A percentile compares a stretch with the other conserved stretches of the same genome.
These are phyloP conservation scores for Aechmea fasciata DNA, from an alignment of 176 grass and related monocot genomes.

Conservation along the genomic window DNA sequence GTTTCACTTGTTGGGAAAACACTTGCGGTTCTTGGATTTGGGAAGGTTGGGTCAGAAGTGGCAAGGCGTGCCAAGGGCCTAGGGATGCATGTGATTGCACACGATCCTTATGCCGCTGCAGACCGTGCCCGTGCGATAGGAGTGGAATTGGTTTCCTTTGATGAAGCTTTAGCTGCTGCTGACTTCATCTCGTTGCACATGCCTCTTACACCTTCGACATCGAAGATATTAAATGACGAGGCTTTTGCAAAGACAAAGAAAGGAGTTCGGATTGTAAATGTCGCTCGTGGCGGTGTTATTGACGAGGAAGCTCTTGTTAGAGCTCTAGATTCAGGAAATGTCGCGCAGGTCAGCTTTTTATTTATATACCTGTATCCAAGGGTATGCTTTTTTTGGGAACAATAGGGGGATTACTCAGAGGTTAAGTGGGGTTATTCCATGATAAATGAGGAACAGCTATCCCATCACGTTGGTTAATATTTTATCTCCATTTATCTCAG, in stretches of 20 bases:
- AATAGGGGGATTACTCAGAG: too few species aligned
- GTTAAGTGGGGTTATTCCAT: too few species aligned
- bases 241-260: conserved; percentile 80
- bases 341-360: conserved; percentile 50
- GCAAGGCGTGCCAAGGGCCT: conserved; percentile 76
- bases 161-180: conserved; percentile 52
- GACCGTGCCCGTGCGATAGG: conserved; percentile 70
- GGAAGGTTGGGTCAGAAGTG: conserved; percentile 78
- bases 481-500: too few species aligned
- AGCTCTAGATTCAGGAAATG: conserved; percentile 71
- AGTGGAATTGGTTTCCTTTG: conserved; percentile 66
- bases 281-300: conserved; percentile 83
- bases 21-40: conserved; percentile 64
- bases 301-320: conserved; percentile 80
- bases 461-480: too few species aligned
- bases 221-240: conserved; percentile 84
- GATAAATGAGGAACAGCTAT: too few species aligned
- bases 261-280: conserved; percentile 76
- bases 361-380: too few species aligned
- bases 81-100: conserved; percentile 73
- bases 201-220: conserved; percentile 68
- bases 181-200: conserved; percentile 83
- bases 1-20: conserved; percentile 82
- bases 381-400: not conserved
- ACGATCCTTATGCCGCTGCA: conserved; percentile 80